Evolutionary conservation across 495 filamentous ascomycete genomes (phyloP), one percentile per base, ranked within the genome.

Genomic region (Clohesyomyces aquaticus): DNA sequence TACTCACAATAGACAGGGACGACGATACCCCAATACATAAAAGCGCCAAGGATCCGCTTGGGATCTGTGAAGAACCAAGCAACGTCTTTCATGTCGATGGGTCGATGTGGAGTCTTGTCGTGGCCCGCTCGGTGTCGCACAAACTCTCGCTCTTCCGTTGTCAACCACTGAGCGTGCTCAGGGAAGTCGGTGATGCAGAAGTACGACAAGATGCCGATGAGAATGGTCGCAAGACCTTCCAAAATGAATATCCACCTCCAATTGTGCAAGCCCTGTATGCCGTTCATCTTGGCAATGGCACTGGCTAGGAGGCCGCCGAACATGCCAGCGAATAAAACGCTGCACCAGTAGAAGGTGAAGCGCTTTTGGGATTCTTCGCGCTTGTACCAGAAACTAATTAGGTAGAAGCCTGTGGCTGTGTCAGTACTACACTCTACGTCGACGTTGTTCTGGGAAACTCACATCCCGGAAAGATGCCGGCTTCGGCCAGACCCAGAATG

Each of bases 181-280:
- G 75, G 76, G 55, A 77, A 76, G 55, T 76, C 71, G 1, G 71
- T 18, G 25, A 77, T 64, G 11, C 71, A 23, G 55, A 75, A 76
- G 47, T 59, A 76, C 4, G 63, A 45, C 3, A 54, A 11, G n/a
- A 75, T 23, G 9, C 56, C 71, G n/a, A 77, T 35, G 6, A 76
- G 3, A n/a, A 57, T 53, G 1, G 66, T 69, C 4, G 46, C 46
- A 3, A 61, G 1, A 3, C 66, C 66, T 46, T 69, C 66, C 12
- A 69, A 51, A 16, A 66, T 66, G 63, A 59, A 59, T 35, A 67
- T 56, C 63, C 66, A 69, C 29, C 66, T 25, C 68, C 68, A 71
- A 28, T 59, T 64, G 10, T 46, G n/a, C 23, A 61, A 49, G 6
- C 65, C 68, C 4, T 6, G 8, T 9, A 56, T 28, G 10, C 65